phyloP scores from a whole-genome alignment of 768 basidiomycete species.

The Naematelia encephala region DNA sequence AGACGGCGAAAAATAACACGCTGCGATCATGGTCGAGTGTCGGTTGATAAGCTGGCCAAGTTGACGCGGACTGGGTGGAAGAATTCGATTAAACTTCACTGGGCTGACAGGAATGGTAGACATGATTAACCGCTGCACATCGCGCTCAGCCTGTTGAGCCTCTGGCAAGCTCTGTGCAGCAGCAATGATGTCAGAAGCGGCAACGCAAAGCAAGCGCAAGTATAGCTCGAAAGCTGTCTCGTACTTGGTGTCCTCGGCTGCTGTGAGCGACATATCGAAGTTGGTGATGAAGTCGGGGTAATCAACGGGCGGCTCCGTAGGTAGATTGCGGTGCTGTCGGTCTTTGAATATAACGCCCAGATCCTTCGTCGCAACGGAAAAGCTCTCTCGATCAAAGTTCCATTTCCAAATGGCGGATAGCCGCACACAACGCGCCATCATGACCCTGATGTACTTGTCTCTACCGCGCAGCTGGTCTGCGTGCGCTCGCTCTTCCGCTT shows the following conservation, averaged over 20 bases:
- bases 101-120: conserved; percentile 69
- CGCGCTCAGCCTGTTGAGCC: conserved; percentile 51
- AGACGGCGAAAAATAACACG: conserved; percentile 64
- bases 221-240: conserved; percentile 78
- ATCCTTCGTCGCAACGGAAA: conserved; percentile 58
- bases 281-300: conserved; percentile 69
- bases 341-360: conserved; percentile 71
- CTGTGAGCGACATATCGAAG: conserved; percentile 59
- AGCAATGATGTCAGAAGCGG: conserved; percentile 52
- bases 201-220: conserved; percentile 74
- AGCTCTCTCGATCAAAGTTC: conserved; percentile 59
- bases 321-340: conserved; percentile 70
- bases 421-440: conserved; percentile 70
- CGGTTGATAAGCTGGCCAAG: conserved; percentile 80
- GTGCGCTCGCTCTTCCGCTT: conserved; percentile 48
- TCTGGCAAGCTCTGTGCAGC: conserved; percentile 29
- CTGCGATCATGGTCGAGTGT: conserved; percentile 67
- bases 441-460: conserved; percentile 67
- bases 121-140: conserved; percentile 65
- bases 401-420: conserved; percentile 75
- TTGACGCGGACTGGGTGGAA: conserved; percentile 58
- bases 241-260: conserved; percentile 50
- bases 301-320: conserved; percentile 58
- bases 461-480: conserved; percentile 59
- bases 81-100: conserved; percentile 61